phyloP scores from a whole-genome alignment of 2,329 filamentous ascomycete genomes.

The Fusarium sacchari region DNA sequence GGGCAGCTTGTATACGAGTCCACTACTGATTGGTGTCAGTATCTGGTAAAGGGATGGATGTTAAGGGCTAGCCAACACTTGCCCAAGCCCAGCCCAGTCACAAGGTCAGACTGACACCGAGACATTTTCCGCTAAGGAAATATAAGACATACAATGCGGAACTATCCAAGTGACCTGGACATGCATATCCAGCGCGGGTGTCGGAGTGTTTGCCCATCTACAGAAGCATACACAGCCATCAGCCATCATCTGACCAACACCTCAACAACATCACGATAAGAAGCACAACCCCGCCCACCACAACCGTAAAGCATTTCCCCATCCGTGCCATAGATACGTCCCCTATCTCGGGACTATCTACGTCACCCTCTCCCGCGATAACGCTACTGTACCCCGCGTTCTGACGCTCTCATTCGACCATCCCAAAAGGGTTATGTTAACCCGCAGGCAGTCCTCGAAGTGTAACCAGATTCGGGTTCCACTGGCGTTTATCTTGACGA shows the following conservation, averaged over 20 bases:
- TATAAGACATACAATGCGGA: neutral
- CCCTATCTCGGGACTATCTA: slow-evolving; percentile 3
- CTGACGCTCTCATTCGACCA: neutral
- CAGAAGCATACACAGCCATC: neutral
- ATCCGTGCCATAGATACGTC: slow-evolving; percentile 1
- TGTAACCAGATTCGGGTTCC: slow-evolving; percentile 18
- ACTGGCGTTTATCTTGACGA: slow-evolving; percentile 19
- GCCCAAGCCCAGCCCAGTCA: neutral
- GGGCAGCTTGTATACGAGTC: accelerated
- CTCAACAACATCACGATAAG: neutral
- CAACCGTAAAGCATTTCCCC: slow-evolving; percentile 17
- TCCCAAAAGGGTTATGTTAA: slow-evolving; percentile 33
- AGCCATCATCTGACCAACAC: neutral
- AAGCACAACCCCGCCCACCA: neutral
- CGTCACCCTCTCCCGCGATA: slow-evolving; percentile 27
- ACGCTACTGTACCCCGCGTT: slow-evolving; percentile 33
- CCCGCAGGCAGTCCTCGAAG: slow-evolving; percentile 19
- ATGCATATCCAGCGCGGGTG: neutral
- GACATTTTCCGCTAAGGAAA: neutral
- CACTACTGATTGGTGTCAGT: neutral
- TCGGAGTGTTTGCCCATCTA: neutral
- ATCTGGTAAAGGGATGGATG: too few relatives aligned
- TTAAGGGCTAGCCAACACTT: neutral
- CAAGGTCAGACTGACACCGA: neutral
- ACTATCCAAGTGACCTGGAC: neutral